Percentiles rank a stretch among this genome's conserved stretches.
Evolutionary conservation across 2,329 filamentous ascomycete species (phyloP).

Genomic region (Fonsecaea monophora): DNA sequence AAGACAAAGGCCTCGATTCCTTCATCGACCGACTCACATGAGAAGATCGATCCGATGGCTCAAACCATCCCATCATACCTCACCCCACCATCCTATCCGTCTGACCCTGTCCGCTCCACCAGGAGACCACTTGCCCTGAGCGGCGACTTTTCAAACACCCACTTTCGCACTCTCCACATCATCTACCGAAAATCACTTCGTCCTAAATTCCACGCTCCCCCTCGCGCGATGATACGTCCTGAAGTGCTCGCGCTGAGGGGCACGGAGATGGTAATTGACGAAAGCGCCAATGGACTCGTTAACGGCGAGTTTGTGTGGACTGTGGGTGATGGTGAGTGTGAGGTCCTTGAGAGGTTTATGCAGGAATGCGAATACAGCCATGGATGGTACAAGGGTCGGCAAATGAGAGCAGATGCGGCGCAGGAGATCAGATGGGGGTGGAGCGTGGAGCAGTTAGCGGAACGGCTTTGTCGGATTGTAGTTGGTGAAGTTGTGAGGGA

Average conservation of each 20-base stretch:
- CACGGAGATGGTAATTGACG: slow-evolving; percentile 71
- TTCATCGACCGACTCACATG: slow-evolving; percentile 6
- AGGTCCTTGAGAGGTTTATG: slow-evolving; percentile 43
- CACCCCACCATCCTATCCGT: slow-evolving; percentile 39
- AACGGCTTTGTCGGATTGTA: slow-evolving; percentile 54
- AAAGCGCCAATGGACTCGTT: slow-evolving; percentile 30
- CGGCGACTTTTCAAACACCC: slow-evolving; percentile 39
- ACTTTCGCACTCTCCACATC: slow-evolving; percentile 41
- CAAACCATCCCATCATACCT: slow-evolving; percentile 37
- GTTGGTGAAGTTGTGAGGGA: slow-evolving; percentile 55
- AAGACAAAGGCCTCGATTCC: slow-evolving; percentile 28
- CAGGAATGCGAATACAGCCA: slow-evolving; percentile 35
- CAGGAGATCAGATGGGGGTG: slow-evolving; percentile 46
- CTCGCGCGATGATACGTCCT: slow-evolving; percentile 28
- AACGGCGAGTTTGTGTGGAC: slow-evolving; percentile 34
- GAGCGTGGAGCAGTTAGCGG: slow-evolving; percentile 53
- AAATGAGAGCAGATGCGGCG: slow-evolving; percentile 9
- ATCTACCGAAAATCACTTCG: slow-evolving; percentile 40
- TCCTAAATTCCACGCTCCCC: slow-evolving; percentile 37
- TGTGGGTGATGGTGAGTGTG: slow-evolving; percentile 30
- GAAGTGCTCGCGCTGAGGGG: slow-evolving; percentile 26
- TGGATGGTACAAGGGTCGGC: slow-evolving; percentile 20
- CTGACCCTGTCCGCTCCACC: slow-evolving; percentile 29
- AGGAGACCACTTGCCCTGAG: slow-evolving; percentile 27
- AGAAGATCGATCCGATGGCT: background rate